phyloP scores from a whole-genome alignment of 306 rosid genomes.

The Vigna mungo region DNA sequence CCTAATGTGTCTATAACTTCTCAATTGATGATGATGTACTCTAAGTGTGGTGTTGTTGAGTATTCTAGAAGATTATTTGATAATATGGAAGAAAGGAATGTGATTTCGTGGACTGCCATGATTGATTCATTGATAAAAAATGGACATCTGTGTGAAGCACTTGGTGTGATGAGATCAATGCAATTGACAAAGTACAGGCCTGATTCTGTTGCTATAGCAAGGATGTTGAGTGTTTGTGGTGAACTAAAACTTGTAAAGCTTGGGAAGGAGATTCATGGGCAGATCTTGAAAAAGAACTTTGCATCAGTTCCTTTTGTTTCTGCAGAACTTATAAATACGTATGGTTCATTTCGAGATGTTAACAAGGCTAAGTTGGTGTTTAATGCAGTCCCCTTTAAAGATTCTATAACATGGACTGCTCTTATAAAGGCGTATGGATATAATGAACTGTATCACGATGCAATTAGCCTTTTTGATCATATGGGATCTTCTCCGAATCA shows the following conservation, averaged over 20 bases:
- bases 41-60: constrained; percentile 67
- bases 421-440: constrained; percentile 68
- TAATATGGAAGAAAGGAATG: constrained; percentile 61
- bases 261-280: constrained; percentile 84
- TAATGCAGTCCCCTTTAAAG: constrained; percentile 63
- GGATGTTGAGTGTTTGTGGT: constrained; percentile 66
- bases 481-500: constrained; percentile 68
- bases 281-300: constrained; percentile 64
- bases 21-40: constrained; percentile 79
- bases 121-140: constrained; percentile 67
- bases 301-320: constrained; percentile 64
- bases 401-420: constrained; percentile 87
- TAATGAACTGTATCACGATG: constrained; percentile 59
- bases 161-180: constrained; percentile 68
- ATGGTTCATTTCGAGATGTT: constrained; percentile 65
- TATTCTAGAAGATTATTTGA: constrained; percentile 64
- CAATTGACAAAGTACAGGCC: constrained; percentile 71
- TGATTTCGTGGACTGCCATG: constrained; percentile 85
- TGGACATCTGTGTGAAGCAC: constrained; percentile 56
- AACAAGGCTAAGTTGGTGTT: constrained; percentile 61
- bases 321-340: constrained; percentile 68
- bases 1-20: constrained; percentile 72
- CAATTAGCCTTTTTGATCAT: constrained; percentile 59
- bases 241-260: constrained; percentile 60
- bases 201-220: constrained; percentile 68